Percentiles rank a stretch among this genome's conserved stretches.
Evolutionary conservation across 78 protist genomes (phyloP).

Genomic region (Protostelium mycophagum): DNA sequence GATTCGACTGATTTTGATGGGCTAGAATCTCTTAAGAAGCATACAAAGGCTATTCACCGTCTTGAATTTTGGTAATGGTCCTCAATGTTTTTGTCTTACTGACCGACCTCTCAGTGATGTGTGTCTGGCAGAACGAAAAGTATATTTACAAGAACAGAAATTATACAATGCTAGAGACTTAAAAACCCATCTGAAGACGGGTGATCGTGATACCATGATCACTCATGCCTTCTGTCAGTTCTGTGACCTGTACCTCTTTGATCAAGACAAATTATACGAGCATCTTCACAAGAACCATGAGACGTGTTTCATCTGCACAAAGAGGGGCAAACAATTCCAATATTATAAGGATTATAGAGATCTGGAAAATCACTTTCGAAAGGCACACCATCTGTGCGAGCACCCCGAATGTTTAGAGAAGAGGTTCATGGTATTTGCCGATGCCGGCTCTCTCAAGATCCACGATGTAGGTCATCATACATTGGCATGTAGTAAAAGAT

Average conservation of each 20-base stretch:
- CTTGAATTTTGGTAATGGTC: slow-evolving; percentile 18
- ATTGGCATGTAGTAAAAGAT: background rate
- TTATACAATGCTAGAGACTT: slow-evolving; percentile 29
- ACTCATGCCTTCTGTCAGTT: slow-evolving; percentile 49
- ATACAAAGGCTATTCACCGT: slow-evolving; percentile 13
- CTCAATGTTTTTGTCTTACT: background rate
- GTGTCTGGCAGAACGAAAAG: slow-evolving; percentile 46
- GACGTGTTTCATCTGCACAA: slow-evolving; percentile 43
- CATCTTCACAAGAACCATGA: slow-evolving; percentile 39
- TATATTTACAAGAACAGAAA: slow-evolving; percentile 36
- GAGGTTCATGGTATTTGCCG: slow-evolving; percentile 41
- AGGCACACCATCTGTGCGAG: slow-evolving; percentile 42
- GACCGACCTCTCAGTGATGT: slow-evolving; percentile 15
- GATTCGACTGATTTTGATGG: slow-evolving; percentile 2
- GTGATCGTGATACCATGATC: background rate
- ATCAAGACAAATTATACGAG: slow-evolving; percentile 44
- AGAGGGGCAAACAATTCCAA: slow-evolving; percentile 33
- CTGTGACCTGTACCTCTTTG: slow-evolving; percentile 41
- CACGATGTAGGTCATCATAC: slow-evolving; percentile 34
- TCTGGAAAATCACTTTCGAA: slow-evolving; percentile 35
- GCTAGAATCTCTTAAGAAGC: slow-evolving; percentile 19
- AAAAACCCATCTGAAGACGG: slow-evolving; percentile 48
- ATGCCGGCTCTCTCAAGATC: slow-evolving; percentile 14
- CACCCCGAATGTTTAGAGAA: slow-evolving; percentile 46
- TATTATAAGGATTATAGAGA: slow-evolving; percentile 33